Evolutionary conservation across 2,329 filamentous ascomycete genomes (phyloP).

Genomic region (Leptographium wingfieldii): DNA sequence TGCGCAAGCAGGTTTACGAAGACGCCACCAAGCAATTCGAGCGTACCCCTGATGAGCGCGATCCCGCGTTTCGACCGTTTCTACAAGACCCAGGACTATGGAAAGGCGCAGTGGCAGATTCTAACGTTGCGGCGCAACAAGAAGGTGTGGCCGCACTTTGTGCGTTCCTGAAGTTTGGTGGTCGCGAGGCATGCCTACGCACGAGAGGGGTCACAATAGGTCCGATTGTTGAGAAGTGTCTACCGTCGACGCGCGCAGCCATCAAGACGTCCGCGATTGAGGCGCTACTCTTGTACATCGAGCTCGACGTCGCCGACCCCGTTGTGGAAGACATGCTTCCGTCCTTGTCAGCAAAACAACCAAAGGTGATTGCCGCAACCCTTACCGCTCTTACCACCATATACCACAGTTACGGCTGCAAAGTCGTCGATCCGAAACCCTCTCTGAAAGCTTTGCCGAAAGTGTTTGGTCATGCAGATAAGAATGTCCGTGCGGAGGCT

Average conservation of each 20-base stretch:
- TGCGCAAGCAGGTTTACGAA: slow-evolving; percentile 89
- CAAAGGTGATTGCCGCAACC: slow-evolving; percentile 66
- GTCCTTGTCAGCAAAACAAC: slow-evolving; percentile 72
- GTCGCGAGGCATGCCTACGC: slow-evolving; percentile 63
- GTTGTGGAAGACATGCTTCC: slow-evolving; percentile 86
- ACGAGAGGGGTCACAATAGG: slow-evolving; percentile 64
- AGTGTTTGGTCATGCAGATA: slow-evolving; percentile 90
- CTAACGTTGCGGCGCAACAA: slow-evolving; percentile 92
- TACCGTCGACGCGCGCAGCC: slow-evolving; percentile 74
- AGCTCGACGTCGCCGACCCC: slow-evolving; percentile 74
- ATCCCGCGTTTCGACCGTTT: slow-evolving; percentile 79
- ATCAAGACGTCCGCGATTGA: slow-evolving; percentile 82
- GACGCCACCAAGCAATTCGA: slow-evolving; percentile 81
- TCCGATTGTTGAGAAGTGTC: slow-evolving; percentile 80
- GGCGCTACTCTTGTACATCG: slow-evolving; percentile 75
- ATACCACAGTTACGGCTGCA: slow-evolving; percentile 90
- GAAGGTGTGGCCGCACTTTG: slow-evolving; percentile 82
- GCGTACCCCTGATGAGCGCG: slow-evolving; percentile 68
- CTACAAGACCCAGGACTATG: slow-evolving; percentile 72
- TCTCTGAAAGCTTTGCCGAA: slow-evolving; percentile 83
- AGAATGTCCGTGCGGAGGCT: slow-evolving; percentile 91
- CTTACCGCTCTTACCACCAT: slow-evolving; percentile 69
- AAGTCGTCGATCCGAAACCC: slow-evolving; percentile 85
- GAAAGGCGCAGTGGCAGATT: slow-evolving; percentile 87
- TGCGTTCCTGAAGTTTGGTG: slow-evolving; percentile 84